Conservation (phyloP, 1,284 basidiomycete genomes). For the Apiotrichum mycotoxinovorans region DNA sequence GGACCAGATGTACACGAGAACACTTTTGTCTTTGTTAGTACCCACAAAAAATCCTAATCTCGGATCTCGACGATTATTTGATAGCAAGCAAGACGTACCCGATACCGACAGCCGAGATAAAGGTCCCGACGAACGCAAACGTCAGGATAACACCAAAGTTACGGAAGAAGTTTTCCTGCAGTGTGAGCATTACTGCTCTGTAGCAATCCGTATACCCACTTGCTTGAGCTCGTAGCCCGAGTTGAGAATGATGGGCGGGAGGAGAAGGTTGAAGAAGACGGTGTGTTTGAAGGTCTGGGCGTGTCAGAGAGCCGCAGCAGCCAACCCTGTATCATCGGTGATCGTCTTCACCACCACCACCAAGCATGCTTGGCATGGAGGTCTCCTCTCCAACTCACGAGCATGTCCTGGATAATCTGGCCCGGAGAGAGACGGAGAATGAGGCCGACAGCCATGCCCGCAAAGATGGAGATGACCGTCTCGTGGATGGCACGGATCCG, state of each 20-base stretch:
- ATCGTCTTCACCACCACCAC: neutral
- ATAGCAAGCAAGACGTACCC: too few relatives aligned
- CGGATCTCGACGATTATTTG: too few relatives aligned
- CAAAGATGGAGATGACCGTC: conserved; percentile 91
- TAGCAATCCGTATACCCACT: conserved; percentile 51
- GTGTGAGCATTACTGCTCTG: conserved; percentile 5
- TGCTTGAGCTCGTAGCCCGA: conserved; percentile 97
- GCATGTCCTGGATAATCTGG: conserved; percentile 92
- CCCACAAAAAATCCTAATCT: too few relatives aligned
- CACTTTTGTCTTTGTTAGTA: conserved; percentile 59
- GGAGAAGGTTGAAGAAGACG: conserved; percentile 93
- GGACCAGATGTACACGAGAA: conserved; percentile 89
- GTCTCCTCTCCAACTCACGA: too few relatives aligned
- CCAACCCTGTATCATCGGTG: neutral
- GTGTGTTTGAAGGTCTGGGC: conserved; percentile 89
- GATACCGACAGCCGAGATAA: conserved; percentile 92
- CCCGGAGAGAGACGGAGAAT: conserved; percentile 86
- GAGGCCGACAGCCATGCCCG: conserved; percentile 90
- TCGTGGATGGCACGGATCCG: conserved; percentile 94
- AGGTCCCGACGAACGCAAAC: conserved; percentile 95
- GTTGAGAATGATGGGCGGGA: conserved; percentile 97
- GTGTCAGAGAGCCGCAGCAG: too few relatives aligned
- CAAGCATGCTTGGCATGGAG: too few relatives aligned
- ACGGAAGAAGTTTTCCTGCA: conserved; percentile 91
- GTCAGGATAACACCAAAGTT: conserved; percentile 96